Evolutionary conservation across 441 rosid species (phyloP), one percentile per base, ranked within the genome.

Genomic region (Eutrema salsugineum): DNA sequence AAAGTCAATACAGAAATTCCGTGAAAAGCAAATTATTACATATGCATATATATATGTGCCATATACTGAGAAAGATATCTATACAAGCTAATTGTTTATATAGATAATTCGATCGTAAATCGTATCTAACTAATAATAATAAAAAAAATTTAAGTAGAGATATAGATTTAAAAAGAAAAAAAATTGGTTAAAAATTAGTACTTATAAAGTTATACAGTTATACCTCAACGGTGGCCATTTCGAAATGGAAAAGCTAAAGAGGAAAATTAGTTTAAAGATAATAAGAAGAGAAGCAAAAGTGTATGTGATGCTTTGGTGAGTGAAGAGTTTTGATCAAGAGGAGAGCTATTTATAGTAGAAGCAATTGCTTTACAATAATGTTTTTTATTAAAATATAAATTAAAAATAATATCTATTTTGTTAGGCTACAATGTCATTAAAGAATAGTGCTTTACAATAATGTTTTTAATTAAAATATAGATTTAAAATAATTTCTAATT

Each of bases 141-240:
- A 66, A 7, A 48, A 0, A 66, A 56, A 32, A 36, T 8, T 8
- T 16, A 17, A 14, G 0, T 30, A 16, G 4, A 47, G 9, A 36
- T 16, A 43, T 9, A 15, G n/a, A 24, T 24, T 8, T 33, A 5
- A 22, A 47, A n/a, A n/a, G n/a, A n/a, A n/a, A n/a, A n/a, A n/a
- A 57, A 24, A 0, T 4, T 24, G 27, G 27, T 11, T n/a, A 22
- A 17, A 22, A 14, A 73, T 1, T 2, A 39, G 0, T 16, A 47
- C 14, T 19, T 28, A 10, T 3, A 11, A 5, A 53, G 4, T 46
- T 9, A 12, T 5, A 36, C 5, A 36, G 42, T 11, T 55, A 15
- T 74, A 75, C 78, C 70, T 75, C 74, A 62, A 54, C 70, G 65
- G 42, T 62, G 69, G 78, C 74, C 78, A 75, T 75, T 54, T 62